These are phyloP conservation scores for Penicillium paradoxum DNA, from an alignment of 495 filamentous ascomycete species.

Conservation along the genomic window DNA sequence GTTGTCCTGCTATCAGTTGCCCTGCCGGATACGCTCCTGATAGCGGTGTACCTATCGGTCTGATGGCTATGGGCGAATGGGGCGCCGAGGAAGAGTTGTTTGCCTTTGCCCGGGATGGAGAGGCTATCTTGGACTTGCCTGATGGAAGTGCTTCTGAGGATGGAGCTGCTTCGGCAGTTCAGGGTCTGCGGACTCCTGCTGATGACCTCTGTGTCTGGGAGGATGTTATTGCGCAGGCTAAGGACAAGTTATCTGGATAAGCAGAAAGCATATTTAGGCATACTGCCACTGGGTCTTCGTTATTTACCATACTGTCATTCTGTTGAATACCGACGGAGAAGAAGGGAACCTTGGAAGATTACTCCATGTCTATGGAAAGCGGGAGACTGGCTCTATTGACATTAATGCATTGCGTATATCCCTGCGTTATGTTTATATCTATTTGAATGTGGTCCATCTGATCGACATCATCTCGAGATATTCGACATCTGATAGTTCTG, in stretches of 20 bases:
- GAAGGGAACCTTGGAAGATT: background rate
- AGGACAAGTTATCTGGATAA: slow-evolving; percentile 1
- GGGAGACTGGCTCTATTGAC: background rate
- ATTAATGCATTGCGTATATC: no score
- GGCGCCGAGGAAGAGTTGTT: slow-evolving; percentile 76
- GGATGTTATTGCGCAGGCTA: slow-evolving; percentile 32
- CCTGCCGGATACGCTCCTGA: slow-evolving; percentile 67
- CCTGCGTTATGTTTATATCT: no score
- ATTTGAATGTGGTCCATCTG: no score
- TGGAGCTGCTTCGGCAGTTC: background rate
- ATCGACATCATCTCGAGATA: no score
- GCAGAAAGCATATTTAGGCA: background rate
- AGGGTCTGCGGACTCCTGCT: slow-evolving; percentile 23
- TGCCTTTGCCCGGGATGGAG: slow-evolving; percentile 65
- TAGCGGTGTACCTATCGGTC: slow-evolving; percentile 64
- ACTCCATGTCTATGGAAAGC: background rate
- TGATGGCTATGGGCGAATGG: slow-evolving; percentile 92
- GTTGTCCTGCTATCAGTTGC: slow-evolving; percentile 71
- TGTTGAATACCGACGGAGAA: background rate
- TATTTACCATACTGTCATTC: background rate
- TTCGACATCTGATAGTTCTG: no score
- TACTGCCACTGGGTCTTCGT: background rate
- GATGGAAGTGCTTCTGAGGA: slow-evolving; percentile 7
- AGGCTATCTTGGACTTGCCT: slow-evolving; percentile 45
- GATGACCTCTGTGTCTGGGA: slow-evolving; percentile 29